Conservation (phyloP, 2,329 filamentous ascomycete species). For the Pseudogymnoascus sp. region DNA sequence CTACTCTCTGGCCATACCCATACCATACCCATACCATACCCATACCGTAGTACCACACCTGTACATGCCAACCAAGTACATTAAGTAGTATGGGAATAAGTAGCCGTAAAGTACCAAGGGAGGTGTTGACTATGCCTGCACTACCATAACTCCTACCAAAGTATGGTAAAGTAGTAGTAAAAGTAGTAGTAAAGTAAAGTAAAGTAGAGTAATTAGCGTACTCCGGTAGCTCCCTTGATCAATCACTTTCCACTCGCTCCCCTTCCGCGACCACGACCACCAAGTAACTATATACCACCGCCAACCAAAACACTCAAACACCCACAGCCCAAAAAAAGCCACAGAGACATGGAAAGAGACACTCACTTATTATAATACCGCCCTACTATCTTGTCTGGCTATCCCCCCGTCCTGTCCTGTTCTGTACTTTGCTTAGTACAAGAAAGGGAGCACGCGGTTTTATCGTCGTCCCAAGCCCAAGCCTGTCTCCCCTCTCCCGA, state of each 20-base stretch:
- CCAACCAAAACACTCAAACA: background rate
- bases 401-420: background rate
- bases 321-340: slow-evolving; percentile 1
- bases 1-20: too few species aligned
- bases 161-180: too few species aligned
- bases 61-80: background rate
- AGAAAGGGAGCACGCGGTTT: background rate
- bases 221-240: slow-evolving; percentile 6
- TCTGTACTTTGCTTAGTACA: background rate
- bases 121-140: too few species aligned
- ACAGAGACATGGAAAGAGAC: slow-evolving; percentile 4
- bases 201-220: background rate
- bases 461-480: background rate
- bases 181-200: too few species aligned
- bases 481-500: background rate
- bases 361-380: background rate
- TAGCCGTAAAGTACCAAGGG: slow-evolving; percentile 1
- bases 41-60: background rate
- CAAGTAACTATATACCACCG: background rate
- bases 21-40: too few species aligned
- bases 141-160: background rate
- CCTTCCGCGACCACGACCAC: background rate
- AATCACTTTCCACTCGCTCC: slow-evolving; percentile 5
- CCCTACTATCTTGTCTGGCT: background rate
- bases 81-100: background rate